phyloP scores from a whole-genome alignment of 1,284 basidiomycete species.

The Rhizopogon hawkerae region DNA sequence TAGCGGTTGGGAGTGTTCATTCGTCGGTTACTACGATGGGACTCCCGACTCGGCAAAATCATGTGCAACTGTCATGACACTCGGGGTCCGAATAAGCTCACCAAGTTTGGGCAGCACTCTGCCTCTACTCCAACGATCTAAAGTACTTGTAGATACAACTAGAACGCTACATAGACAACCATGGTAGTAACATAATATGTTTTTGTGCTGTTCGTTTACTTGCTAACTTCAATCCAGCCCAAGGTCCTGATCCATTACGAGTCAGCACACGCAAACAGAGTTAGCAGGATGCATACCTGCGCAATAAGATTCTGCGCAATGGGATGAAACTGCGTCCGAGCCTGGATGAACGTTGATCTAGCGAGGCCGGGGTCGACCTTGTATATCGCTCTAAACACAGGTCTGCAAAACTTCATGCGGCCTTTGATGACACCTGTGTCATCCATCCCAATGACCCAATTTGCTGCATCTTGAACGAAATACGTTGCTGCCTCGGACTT shows the following conservation, averaged over 20 bases:
- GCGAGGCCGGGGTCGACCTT: slow-evolving; percentile 61
- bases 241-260: slow-evolving; percentile 16
- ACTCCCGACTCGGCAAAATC: not conserved
- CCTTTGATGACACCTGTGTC: slow-evolving; percentile 57
- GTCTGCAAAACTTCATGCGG: slow-evolving; percentile 79
- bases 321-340: slow-evolving; percentile 62
- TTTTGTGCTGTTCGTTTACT: not conserved
- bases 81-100: too few relatives aligned
- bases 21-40: not conserved
- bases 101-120: too few relatives aligned
- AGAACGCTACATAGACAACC: too few relatives aligned
- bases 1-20: not conserved
- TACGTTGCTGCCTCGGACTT: slow-evolving; percentile 40
- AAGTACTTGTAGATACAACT: too few relatives aligned
- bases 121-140: too few relatives aligned
- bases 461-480: slow-evolving; percentile 46
- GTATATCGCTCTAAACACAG: slow-evolving; percentile 48
- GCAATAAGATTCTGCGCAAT: slow-evolving; percentile 71
- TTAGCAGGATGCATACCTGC: slow-evolving; percentile 39
- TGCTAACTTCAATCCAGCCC: slow-evolving; percentile 5
- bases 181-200: too few relatives aligned
- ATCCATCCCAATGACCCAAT: slow-evolving; percentile 62
- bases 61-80: too few relatives aligned
- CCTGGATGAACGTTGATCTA: slow-evolving; percentile 45
- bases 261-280: not conserved